Evolutionary conservation across 495 filamentous ascomycete genomes (phyloP).

Genomic region (Trypethelium eluteriae): DNA sequence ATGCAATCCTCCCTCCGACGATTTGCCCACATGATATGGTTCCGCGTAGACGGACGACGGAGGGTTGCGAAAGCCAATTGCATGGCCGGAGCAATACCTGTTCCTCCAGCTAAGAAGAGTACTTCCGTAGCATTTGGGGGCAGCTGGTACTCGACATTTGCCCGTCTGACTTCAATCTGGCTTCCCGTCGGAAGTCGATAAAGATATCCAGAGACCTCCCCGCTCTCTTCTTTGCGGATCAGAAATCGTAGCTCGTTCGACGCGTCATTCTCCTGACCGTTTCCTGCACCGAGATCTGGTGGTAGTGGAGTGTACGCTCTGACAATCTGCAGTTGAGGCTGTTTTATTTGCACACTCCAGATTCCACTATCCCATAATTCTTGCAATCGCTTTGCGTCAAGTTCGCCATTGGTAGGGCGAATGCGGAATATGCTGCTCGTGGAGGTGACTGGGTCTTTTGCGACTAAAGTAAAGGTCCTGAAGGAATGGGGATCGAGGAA

Average conservation of each 20-base stretch:
- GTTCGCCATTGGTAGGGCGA: constrained; percentile 25
- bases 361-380: constrained; percentile 53
- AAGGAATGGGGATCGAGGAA: constrained; percentile 4
- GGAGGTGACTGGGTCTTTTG: constrained; percentile 60
- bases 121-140: constrained; percentile 49
- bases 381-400: constrained; percentile 36
- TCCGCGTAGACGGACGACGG: constrained; percentile 32
- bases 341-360: constrained; percentile 87
- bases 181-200: constrained; percentile 52
- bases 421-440: constrained; percentile 71
- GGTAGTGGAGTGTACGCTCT: constrained; percentile 85
- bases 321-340: constrained; percentile 84
- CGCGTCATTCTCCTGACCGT: constrained; percentile 30
- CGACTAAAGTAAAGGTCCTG: constrained; percentile 45
- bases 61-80: constrained; percentile 62
- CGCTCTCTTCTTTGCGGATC: constrained; percentile 39
- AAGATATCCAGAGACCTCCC: constrained; percentile 58
- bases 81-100: constrained; percentile 84
- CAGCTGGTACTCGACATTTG: constrained; percentile 60
- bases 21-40: constrained; percentile 65
- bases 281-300: constrained; percentile 25
- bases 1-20: constrained; percentile 50
- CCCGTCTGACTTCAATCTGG: constrained; percentile 67
- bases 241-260: constrained; percentile 42
- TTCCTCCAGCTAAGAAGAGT: constrained; percentile 85